A percentile compares a stretch with the other conserved stretches of the same genome.
Evolutionary conservation across 192 early-diverging fungal species (phyloP).

Genomic region (Haplosporangium gracile): DNA sequence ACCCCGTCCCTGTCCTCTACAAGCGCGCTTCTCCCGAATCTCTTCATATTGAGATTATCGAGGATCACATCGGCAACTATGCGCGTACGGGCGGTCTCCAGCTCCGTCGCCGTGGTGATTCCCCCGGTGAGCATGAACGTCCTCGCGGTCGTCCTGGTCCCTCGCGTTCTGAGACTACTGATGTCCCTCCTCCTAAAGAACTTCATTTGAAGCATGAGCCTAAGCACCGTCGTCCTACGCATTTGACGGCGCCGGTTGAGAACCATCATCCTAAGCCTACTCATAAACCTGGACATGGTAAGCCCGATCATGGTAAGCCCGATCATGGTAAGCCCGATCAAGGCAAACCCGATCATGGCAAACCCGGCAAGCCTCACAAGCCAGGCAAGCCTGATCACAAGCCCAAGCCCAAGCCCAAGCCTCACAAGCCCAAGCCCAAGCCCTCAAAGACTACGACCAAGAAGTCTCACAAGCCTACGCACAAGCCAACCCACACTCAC

Average conservation of each 20-base stretch:
- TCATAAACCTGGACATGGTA: neutral
- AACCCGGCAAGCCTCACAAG: slow-evolving; percentile 21
- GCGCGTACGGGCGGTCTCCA: neutral
- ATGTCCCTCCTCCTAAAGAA: neutral
- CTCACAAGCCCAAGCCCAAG: slow-evolving; percentile 5
- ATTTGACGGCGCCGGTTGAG: neutral
- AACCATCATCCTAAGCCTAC: slow-evolving; percentile 15
- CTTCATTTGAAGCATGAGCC: neutral
- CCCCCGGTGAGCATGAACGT: slow-evolving; percentile 17
- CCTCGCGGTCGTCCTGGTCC: slow-evolving; percentile 36
- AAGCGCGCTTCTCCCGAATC: neutral
- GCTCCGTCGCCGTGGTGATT: neutral
- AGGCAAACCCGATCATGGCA: slow-evolving; percentile 9
- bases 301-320: neutral
- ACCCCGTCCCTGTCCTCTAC: neutral
- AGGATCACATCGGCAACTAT: neutral
- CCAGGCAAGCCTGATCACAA: slow-evolving; percentile 13
- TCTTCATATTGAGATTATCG: neutral
- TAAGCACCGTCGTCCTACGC: slow-evolving; percentile 8
- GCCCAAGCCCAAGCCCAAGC: neutral
- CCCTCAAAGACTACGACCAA: neutral
- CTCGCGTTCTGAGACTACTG: slow-evolving; percentile 8
- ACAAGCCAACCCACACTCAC: neutral
- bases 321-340: neutral
- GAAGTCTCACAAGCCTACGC: neutral